Evolutionary conservation across 2,329 filamentous ascomycete species (phyloP).

Genomic region (Talaromyces amestolkiae): DNA sequence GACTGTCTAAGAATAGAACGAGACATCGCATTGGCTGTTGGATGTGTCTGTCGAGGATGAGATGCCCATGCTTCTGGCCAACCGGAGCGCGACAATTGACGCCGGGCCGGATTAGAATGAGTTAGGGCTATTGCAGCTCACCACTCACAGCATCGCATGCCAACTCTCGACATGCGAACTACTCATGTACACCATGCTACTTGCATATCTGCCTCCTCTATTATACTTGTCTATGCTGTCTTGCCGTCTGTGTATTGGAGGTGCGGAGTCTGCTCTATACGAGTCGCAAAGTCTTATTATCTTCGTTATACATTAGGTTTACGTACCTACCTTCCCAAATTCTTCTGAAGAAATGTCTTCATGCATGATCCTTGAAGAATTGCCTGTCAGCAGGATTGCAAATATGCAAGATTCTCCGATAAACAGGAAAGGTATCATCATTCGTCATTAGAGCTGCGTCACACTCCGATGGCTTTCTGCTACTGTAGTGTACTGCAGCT

Average conservation of each 20-base stretch:
- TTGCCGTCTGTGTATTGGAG: neutral
- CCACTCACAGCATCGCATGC: slow-evolving; percentile 12
- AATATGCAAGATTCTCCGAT: slow-evolving; percentile 3
- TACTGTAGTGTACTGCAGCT: neutral
- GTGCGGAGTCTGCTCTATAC: neutral
- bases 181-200: neutral
- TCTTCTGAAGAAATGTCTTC: slow-evolving; percentile 1
- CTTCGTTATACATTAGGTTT: neutral
- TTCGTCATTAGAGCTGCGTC: neutral
- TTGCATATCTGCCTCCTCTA: neutral
- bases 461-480: neutral
- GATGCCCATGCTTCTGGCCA: slow-evolving; percentile 10
- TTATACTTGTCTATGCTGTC: neutral
- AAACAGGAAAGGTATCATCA: neutral
- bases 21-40: neutral
- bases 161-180: neutral
- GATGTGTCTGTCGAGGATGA: neutral
- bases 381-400: neutral
- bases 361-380: slow-evolving; percentile 8
- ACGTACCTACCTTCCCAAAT: neutral
- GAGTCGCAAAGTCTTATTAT: neutral
- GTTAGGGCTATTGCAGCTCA: neutral
- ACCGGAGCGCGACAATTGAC: slow-evolving; percentile 8
- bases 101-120: slow-evolving; percentile 7
- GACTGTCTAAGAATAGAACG: slow-evolving; percentile 16